Conservation (phyloP, 2,329 filamentous ascomycete genomes). For the Chalara sp. region DNA sequence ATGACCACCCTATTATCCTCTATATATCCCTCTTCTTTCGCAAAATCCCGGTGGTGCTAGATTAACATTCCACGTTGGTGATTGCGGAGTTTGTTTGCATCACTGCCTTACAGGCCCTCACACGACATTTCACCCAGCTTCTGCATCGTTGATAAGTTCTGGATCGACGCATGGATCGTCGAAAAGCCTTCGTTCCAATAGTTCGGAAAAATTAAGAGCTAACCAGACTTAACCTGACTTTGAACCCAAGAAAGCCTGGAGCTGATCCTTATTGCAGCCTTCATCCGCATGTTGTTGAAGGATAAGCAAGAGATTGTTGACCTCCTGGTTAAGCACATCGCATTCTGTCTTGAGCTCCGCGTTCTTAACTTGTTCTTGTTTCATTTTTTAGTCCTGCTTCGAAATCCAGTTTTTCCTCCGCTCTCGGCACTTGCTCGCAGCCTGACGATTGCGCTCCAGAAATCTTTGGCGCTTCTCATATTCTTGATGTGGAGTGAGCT, state of each 20-base stretch:
- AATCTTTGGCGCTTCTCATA: slow-evolving; percentile 28
- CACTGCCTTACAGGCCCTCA: background rate
- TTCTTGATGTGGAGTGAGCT: slow-evolving; percentile 2
- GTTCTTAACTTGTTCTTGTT: background rate
- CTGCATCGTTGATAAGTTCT: background rate
- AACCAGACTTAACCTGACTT: background rate
- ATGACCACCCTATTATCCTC: too few species aligned
- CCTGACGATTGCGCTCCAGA: slow-evolving; percentile 64
- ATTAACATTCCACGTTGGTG: background rate
- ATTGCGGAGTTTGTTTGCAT: background rate
- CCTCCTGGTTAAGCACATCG: background rate
- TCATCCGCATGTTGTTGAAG: background rate
- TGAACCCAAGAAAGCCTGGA: background rate
- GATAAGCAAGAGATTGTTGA: background rate
- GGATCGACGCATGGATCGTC: background rate
- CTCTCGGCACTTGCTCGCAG: slow-evolving; percentile 67
- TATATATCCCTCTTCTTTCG: too few species aligned
- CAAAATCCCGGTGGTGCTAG: too few species aligned
- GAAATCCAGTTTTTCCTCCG: slow-evolving; percentile 47
- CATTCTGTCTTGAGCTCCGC: background rate
- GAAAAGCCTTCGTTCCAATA: background rate
- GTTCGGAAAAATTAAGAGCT: background rate
- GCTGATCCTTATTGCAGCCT: background rate
- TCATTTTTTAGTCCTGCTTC: background rate
- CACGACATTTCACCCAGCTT: background rate